A percentile compares a stretch with the other conserved stretches of the same genome.
Evolutionary conservation across 495 filamentous ascomycete genomes (phyloP).

Genomic region (Chaetomium tenue): DNA sequence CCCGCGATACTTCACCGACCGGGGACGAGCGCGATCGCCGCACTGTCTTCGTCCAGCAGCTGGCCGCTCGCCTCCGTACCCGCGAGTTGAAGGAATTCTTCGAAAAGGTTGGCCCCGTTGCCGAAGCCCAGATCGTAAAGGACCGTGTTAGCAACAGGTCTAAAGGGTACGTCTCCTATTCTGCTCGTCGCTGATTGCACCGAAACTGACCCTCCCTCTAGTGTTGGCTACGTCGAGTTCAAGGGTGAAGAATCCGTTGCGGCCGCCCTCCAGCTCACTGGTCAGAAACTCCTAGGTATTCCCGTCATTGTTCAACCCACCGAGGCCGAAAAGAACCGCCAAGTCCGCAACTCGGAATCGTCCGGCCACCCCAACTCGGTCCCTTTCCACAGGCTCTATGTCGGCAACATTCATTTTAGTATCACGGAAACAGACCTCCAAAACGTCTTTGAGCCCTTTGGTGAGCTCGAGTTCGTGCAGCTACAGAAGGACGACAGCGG

Average conservation of each 20-base stretch:
- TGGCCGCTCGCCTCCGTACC: constrained; percentile 86
- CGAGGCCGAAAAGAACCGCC: constrained; percentile 98
- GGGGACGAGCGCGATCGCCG: constrained; percentile 63
- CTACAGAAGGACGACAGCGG: constrained; percentile 92
- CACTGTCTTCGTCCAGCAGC: constrained; percentile 97
- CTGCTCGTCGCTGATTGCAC: neutral
- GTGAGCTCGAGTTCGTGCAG: constrained; percentile 95
- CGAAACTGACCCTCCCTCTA: constrained; percentile 48
- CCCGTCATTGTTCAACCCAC: constrained; percentile 98
- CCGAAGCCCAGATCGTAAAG: constrained; percentile 99
- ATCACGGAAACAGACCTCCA: constrained; percentile 96
- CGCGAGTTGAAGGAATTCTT: constrained; percentile 95
- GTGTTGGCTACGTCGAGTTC: constrained; percentile 99
- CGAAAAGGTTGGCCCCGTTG: constrained; percentile 92
- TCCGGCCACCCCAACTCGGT: constrained; percentile 65
- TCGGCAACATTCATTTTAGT: constrained; percentile 99
- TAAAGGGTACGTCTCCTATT: constrained; percentile 72
- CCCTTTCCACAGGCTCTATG: constrained; percentile 97
- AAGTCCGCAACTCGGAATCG: constrained; percentile 80
- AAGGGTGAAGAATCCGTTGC: constrained; percentile 92
- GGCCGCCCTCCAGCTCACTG: constrained; percentile 94
- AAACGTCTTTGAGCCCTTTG: constrained; percentile 97
- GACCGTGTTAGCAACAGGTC: constrained; percentile 94
- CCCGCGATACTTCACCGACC: constrained; percentile 32
- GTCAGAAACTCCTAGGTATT: constrained; percentile 97